A percentile compares a stretch with the other conserved stretches of the same genome.
Conservation (phyloP, 257 asterid genomes). For the Fraxinus americana region DNA sequence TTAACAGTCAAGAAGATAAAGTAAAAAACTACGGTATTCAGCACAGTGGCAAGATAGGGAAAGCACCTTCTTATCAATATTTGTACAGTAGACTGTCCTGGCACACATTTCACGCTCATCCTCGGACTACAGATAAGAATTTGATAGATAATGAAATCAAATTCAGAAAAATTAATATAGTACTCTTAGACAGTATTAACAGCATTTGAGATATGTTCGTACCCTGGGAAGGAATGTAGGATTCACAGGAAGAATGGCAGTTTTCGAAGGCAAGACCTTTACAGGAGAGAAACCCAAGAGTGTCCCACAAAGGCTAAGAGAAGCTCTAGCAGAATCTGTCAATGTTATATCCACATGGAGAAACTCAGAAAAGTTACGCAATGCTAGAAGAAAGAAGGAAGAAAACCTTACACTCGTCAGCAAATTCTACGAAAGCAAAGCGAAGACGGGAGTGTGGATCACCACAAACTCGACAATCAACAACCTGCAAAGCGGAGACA, state of each 20-base stretch:
- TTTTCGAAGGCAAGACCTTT: conserved; percentile 93
- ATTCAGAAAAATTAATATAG: not conserved
- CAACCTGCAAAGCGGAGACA: conserved; percentile 60
- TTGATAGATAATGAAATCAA: conserved; percentile 5
- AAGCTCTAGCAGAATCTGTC: conserved; percentile 77
- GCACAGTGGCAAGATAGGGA: not conserved
- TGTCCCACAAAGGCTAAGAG: conserved; percentile 74
- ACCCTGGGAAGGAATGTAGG: conserved; percentile 97
- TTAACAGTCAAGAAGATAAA: not conserved
- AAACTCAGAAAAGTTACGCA: conserved; percentile 4
- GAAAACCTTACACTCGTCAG: conserved; percentile 73
- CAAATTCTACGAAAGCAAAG: conserved; percentile 95
- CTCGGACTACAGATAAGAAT: conserved; percentile 59
- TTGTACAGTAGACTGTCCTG: conserved; percentile 94
- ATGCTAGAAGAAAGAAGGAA: not conserved
- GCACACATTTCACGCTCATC: conserved; percentile 99
- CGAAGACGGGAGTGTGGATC: conserved; percentile 99
- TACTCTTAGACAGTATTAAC: conserved; percentile 3
- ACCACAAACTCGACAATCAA: conserved; percentile 97
- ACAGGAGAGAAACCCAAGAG: conserved; percentile 74
- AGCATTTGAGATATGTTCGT: conserved; percentile 20
- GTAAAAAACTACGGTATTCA: not conserved
- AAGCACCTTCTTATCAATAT: conserved; percentile 84
- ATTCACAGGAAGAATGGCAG: conserved; percentile 95
- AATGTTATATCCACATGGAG: conserved; percentile 23